These are phyloP conservation scores for Daphne laureola DNA, from an alignment of 441 rosid species.

Conservation along the genomic window DNA sequence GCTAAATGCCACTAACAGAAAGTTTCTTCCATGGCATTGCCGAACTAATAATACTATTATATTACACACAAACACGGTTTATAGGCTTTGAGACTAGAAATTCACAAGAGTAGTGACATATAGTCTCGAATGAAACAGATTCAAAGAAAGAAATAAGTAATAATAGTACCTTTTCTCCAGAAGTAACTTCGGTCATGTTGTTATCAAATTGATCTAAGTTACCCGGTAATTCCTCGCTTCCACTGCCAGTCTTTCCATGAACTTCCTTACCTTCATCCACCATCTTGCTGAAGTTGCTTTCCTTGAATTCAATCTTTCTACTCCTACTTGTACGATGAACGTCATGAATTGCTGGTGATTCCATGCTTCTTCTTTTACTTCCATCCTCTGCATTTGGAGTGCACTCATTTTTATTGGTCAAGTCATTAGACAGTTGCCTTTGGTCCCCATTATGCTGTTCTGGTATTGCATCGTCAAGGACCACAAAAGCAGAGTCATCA, in stretches of 20 bases:
- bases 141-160: slow-evolving; percentile 1
- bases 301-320: slow-evolving; percentile 17
- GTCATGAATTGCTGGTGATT: slow-evolving; percentile 1
- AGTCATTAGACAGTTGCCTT: slow-evolving; percentile 24
- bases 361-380: slow-evolving; percentile 11
- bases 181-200: slow-evolving; percentile 23
- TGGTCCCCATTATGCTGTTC: slow-evolving; percentile 20
- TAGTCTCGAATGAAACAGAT: too few relatives aligned
- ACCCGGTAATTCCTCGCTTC: slow-evolving; percentile 17
- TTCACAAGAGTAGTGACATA: too few relatives aligned
- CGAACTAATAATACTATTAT: too few relatives aligned
- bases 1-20: too few relatives aligned
- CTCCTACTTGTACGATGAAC: slow-evolving; percentile 10
- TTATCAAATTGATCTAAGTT: slow-evolving; percentile 22
- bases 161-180: slow-evolving; percentile 41
- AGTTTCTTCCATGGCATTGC: too few relatives aligned
- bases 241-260: slow-evolving; percentile 17
- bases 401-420: slow-evolving; percentile 15
- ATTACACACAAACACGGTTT: too few relatives aligned
- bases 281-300: slow-evolving; percentile 18
- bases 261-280: slow-evolving; percentile 22
- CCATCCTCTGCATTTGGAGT: slow-evolving; percentile 16
- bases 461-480: slow-evolving; percentile 19
- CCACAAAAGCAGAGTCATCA: slow-evolving; percentile 19
- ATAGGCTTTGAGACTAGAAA: too few relatives aligned